Evolutionary conservation across 2,329 filamentous ascomycete species (phyloP).

Genomic region (Tolypocladium endophyticum): DNA sequence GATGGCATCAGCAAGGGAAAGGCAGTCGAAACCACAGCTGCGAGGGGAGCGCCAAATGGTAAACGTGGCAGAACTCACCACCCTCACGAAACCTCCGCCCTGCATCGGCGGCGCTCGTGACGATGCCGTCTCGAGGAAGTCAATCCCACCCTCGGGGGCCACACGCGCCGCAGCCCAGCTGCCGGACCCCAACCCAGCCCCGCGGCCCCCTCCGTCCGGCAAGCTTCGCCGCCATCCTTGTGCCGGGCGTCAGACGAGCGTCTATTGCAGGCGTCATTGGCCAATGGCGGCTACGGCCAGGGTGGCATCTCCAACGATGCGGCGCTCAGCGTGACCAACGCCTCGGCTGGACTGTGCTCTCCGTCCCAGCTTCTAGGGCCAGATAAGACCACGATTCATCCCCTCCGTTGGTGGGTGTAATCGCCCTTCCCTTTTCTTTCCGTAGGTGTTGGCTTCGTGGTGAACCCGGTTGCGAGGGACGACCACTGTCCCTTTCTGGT

Average conservation of each 20-base stretch:
- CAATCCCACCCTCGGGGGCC: neutral
- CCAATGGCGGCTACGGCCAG: neutral
- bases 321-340: neutral
- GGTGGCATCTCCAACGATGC: neutral
- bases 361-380: neutral
- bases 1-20: too few species aligned
- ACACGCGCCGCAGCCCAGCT: too few species aligned
- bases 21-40: neutral
- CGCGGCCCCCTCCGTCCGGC: neutral
- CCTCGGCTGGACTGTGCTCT: neutral
- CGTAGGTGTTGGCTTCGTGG: neutral
- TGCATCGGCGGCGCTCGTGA: neutral
- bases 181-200: neutral
- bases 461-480: neutral
- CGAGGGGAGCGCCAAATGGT: neutral
- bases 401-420: neutral
- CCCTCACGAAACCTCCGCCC: neutral
- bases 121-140: neutral
- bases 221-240: neutral
- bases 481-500: neutral
- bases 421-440: neutral
- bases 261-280: neutral
- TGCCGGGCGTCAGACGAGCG: neutral
- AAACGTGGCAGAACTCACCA: neutral
- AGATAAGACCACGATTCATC: neutral